Percentiles rank a stretch among this genome's conserved stretches.
phyloP scores from a whole-genome alignment of 768 basidiomycete genomes.

The Dictyophora rubrovolvata region DNA sequence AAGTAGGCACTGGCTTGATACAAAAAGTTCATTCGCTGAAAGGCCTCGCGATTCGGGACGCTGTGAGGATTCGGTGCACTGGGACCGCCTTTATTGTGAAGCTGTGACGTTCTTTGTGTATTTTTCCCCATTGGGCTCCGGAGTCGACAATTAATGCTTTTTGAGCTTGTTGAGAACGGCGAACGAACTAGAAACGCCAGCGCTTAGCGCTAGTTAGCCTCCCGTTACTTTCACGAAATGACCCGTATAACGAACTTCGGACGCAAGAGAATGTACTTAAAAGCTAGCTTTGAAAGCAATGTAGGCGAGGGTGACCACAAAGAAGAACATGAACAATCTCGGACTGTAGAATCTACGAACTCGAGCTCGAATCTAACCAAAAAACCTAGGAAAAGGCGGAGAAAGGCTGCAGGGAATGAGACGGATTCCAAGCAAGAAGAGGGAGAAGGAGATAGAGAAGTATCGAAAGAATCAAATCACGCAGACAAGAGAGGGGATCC shows the following conservation, averaged over 20 bases:
- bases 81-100: conserved; percentile 22
- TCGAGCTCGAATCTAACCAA: neutral
- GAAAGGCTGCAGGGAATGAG: conserved; percentile 6
- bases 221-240: conserved; percentile 32
- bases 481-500: neutral
- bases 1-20: conserved; percentile 49
- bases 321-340: conserved; percentile 15
- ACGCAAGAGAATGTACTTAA: conserved; percentile 60
- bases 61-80: conserved; percentile 39
- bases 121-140: conserved; percentile 57
- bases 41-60: conserved; percentile 62
- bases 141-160: neutral
- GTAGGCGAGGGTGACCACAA: conserved; percentile 14
- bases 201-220: neutral
- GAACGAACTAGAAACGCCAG: neutral
- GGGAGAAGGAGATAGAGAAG: neutral
- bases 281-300: conserved; percentile 41
- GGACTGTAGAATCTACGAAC: neutral
- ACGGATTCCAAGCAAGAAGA: conserved; percentile 15
- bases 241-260: conserved; percentile 67
- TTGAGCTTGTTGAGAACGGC: neutral
- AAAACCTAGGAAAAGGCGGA: conserved; percentile 8
- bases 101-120: conserved; percentile 9
- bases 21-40: conserved; percentile 78
- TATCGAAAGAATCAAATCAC: neutral